Percentiles rank a stretch among this genome's conserved stretches.
Evolutionary conservation across 177 flowering plant genomes (phyloP).

Genomic region (Telopea speciosissima): DNA sequence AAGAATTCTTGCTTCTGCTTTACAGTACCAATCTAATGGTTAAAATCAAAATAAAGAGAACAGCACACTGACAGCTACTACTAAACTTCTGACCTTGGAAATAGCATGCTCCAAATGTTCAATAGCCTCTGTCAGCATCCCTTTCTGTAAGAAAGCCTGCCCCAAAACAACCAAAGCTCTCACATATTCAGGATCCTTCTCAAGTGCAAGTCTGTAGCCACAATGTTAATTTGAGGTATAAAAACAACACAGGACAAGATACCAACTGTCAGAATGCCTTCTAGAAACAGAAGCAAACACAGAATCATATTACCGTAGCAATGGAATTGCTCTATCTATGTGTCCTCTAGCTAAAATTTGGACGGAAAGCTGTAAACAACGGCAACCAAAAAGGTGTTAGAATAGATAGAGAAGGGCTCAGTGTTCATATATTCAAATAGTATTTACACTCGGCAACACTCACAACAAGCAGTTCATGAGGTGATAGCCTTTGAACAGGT

Average conservation of each 20-base stretch:
- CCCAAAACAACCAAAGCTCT: conserved; percentile 67
- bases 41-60: neutral
- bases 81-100: conserved; percentile 49
- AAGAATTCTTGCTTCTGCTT: neutral
- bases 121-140: conserved; percentile 39
- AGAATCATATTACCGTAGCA: conserved; percentile 45
- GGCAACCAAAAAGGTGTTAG: conserved; percentile 11
- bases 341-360: conserved; percentile 41
- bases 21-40: neutral
- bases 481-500: conserved; percentile 34
- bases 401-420: neutral
- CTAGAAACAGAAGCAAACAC: neutral
- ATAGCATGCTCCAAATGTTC: conserved; percentile 62
- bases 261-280: neutral
- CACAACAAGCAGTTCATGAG: conserved; percentile 56
- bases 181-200: conserved; percentile 67
- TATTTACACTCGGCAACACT: conserved; percentile 22
- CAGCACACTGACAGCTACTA: neutral
- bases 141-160: conserved; percentile 50
- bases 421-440: neutral
- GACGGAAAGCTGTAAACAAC: conserved; percentile 51
- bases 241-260: neutral
- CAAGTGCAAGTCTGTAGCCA: conserved; percentile 56
- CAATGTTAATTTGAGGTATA: neutral
- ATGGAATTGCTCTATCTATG: conserved; percentile 48